Percentiles rank a stretch among this genome's conserved stretches.
phyloP scores from a whole-genome alignment of 2,329 filamentous ascomycete genomes.

The Hypoxylon sp. region DNA sequence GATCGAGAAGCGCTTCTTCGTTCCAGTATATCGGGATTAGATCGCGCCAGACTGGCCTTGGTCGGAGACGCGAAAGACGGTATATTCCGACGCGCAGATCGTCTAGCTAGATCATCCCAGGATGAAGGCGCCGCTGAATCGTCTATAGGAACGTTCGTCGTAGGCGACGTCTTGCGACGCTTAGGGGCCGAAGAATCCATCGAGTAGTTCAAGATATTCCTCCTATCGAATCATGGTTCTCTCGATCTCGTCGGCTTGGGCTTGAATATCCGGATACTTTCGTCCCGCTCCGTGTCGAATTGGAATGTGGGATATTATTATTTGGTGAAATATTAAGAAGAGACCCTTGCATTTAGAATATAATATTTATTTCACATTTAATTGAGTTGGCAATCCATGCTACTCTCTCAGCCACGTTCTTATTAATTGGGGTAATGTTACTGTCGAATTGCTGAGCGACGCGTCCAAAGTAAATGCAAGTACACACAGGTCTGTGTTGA shows the following conservation, averaged over 20 bases:
- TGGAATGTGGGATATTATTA: too few relatives aligned
- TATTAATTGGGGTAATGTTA: too few relatives aligned
- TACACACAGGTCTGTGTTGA: conserved; percentile 25
- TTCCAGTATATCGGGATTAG: conserved; percentile 66
- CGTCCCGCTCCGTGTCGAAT: too few relatives aligned
- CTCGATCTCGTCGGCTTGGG: too few relatives aligned
- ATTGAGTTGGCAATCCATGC: too few relatives aligned
- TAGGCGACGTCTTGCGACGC: conserved; percentile 69
- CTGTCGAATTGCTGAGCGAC: conserved; percentile 13
- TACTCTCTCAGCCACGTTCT: too few relatives aligned
- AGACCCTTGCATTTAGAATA: too few relatives aligned
- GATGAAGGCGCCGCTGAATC: conserved; percentile 20
- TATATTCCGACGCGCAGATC: conserved; percentile 47
- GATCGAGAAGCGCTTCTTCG: conserved; percentile 51
- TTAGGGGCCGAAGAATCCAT: conserved; percentile 70
- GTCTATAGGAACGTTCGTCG: conserved; percentile 53
- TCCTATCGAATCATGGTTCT: conserved; percentile 22
- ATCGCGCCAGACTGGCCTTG: conserved; percentile 67
- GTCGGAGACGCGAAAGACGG: conserved; percentile 74
- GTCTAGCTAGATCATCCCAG: conserved; percentile 27
- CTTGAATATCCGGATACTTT: too few relatives aligned
- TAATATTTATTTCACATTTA: too few relatives aligned
- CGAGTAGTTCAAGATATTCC: background rate
- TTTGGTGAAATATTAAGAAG: too few relatives aligned
- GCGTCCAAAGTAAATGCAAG: conserved; percentile 25